A percentile compares a stretch with the other conserved stretches of the same genome.
phyloP scores from a whole-genome alignment of 306 rosid species.

The Pyrus bretschneideri region DNA sequence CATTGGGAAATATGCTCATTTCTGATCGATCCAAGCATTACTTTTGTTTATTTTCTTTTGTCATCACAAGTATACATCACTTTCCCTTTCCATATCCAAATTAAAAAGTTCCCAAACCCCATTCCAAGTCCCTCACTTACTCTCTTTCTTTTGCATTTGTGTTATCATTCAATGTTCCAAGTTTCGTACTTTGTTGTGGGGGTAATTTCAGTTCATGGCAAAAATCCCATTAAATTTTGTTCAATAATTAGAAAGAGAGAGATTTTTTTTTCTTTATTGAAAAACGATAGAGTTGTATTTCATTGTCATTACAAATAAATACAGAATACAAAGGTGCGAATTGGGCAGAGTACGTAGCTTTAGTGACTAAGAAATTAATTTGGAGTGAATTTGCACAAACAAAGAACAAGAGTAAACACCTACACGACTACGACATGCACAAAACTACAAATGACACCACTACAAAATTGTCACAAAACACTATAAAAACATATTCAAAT shows the following conservation, averaged over 20 bases:
- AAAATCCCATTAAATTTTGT: not conserved
- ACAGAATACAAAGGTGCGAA: no score
- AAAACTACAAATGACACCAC: no score
- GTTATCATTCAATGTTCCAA: not conserved
- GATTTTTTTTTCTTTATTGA: no score
- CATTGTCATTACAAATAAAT: no score
- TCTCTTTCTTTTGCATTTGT: not conserved
- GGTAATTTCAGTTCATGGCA: not conserved
- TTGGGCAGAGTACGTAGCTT: no score
- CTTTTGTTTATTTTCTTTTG: not conserved
- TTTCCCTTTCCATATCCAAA: not conserved
- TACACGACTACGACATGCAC: no score
- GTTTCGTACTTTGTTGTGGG: not conserved
- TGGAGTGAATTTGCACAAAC: no score
- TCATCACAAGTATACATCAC: not conserved
- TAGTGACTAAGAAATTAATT: no score
- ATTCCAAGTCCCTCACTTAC: not conserved
- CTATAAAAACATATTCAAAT: no score
- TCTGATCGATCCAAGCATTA: not conserved
- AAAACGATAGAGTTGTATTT: no score
- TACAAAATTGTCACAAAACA: no score
- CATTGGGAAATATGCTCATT: slow-evolving; percentile 36
- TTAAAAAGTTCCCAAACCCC: not conserved
- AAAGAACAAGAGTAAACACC: no score
- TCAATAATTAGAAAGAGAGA: not conserved